Evolutionary conservation across 306 rosid genomes (phyloP).

Genomic region (Rosa rugosa): DNA sequence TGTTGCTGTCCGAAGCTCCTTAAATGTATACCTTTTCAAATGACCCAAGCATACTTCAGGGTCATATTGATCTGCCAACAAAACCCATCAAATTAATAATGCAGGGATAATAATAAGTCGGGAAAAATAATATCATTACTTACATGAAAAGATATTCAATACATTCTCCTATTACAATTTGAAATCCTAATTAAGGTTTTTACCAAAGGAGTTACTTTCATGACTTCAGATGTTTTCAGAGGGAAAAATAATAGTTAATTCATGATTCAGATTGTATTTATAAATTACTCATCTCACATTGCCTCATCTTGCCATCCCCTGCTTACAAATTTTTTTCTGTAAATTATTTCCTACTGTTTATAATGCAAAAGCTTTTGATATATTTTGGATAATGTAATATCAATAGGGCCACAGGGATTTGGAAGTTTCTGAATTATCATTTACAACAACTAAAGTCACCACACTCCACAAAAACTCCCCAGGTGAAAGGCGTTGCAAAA

Average conservation of each 20-base stretch:
- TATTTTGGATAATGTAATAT: too few species aligned
- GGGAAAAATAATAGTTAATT: background rate
- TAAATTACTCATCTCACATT: too few species aligned
- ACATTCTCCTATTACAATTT: background rate
- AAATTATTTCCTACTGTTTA: too few species aligned
- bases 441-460: background rate
- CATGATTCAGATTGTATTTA: background rate
- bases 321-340: too few species aligned
- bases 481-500: background rate
- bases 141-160: background rate
- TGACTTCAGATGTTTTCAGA: background rate
- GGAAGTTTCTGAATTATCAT: background rate
- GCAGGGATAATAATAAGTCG: background rate
- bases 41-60: slow-evolving; percentile 96
- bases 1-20: slow-evolving; percentile 93
- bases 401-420: background rate
- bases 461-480: background rate
- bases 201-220: background rate
- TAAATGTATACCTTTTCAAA: slow-evolving; percentile 81
- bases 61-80: slow-evolving; percentile 84
- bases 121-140: background rate
- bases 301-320: too few species aligned
- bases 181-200: background rate
- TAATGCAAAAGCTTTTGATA: too few species aligned
- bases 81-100: slow-evolving; percentile 21